phyloP scores from a whole-genome alignment of 768 basidiomycete genomes.

The Auricularia auricula-judae region DNA sequence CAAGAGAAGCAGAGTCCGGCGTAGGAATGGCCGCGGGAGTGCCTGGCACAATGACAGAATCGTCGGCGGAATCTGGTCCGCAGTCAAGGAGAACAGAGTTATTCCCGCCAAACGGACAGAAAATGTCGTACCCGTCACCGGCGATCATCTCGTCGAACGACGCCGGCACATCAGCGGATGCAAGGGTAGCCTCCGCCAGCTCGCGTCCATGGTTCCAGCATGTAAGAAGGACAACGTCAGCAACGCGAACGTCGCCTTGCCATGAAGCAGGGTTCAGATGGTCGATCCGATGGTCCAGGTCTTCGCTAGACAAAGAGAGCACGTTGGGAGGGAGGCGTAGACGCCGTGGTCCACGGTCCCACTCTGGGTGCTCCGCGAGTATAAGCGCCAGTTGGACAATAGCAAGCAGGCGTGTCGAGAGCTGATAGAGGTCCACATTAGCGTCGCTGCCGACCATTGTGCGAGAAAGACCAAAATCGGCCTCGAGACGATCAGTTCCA shows the following conservation, averaged over 20 bases:
- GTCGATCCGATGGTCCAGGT: background rate
- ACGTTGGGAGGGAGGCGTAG: background rate
- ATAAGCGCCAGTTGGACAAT: background rate
- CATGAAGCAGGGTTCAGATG: background rate
- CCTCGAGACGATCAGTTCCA: constrained; percentile 28
- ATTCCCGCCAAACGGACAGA: too few species aligned
- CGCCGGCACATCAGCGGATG: too few species aligned
- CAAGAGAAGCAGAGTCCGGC: too few species aligned
- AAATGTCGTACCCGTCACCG: too few species aligned
- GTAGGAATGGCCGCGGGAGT: too few species aligned
- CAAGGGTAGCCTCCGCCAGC: background rate
- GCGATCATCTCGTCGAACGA: too few species aligned
- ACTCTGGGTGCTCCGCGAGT: too few species aligned
- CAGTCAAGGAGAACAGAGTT: too few species aligned
- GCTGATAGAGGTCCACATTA: background rate
- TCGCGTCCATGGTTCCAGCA: background rate
- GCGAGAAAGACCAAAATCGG: constrained; percentile 13
- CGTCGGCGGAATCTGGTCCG: too few species aligned
- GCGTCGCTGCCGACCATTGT: background rate
- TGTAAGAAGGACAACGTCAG: background rate
- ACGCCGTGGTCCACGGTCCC: background rate
- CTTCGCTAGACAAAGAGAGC: background rate
- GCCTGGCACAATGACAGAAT: too few species aligned
- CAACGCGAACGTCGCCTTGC: background rate
- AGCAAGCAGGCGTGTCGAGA: background rate